A percentile compares a stretch with the other conserved stretches of the same genome.
These are phyloP conservation scores for Saccharomyces mikatae DNA, from an alignment of 805 yeast species.

Conservation along the genomic window DNA sequence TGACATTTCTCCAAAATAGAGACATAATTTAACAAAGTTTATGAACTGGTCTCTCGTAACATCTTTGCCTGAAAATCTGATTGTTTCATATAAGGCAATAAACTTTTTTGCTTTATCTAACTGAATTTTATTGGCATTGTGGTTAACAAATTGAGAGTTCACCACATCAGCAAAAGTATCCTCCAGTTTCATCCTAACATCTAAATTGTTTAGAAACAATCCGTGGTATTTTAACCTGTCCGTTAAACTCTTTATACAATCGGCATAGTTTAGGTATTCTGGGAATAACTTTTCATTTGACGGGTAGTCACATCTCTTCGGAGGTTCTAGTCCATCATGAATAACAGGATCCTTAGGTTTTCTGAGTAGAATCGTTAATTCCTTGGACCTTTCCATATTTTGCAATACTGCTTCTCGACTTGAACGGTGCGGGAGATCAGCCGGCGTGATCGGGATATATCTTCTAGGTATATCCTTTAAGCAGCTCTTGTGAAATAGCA, in stretches of 20 bases:
- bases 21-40: slow-evolving; percentile 44
- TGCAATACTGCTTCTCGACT: slow-evolving; percentile 35
- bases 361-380: slow-evolving; percentile 32
- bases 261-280: slow-evolving; percentile 39
- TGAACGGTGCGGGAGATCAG: slow-evolving; percentile 45
- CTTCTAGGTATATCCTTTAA: slow-evolving; percentile 71
- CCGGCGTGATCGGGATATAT: slow-evolving; percentile 59
- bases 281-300: slow-evolving; percentile 29
- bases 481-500: slow-evolving; percentile 48
- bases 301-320: slow-evolving; percentile 31
- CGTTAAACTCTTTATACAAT: slow-evolving; percentile 51
- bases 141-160: slow-evolving; percentile 14
- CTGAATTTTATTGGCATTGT: slow-evolving; percentile 5
- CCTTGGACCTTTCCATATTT: slow-evolving; percentile 38
- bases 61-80: slow-evolving; percentile 57
- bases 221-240: slow-evolving; percentile 49
- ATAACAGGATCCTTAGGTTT: slow-evolving; percentile 37
- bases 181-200: slow-evolving; percentile 17
- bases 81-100: slow-evolving; percentile 52
- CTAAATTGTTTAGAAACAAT: slow-evolving; percentile 31
- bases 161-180: slow-evolving; percentile 23
- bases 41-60: slow-evolving; percentile 53
- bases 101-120: slow-evolving; percentile 28
- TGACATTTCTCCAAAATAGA: slow-evolving; percentile 28
- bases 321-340: slow-evolving; percentile 48